Evolutionary conservation across 495 filamentous ascomycete genomes (phyloP).

Genomic region (Bacidia rubella): DNA sequence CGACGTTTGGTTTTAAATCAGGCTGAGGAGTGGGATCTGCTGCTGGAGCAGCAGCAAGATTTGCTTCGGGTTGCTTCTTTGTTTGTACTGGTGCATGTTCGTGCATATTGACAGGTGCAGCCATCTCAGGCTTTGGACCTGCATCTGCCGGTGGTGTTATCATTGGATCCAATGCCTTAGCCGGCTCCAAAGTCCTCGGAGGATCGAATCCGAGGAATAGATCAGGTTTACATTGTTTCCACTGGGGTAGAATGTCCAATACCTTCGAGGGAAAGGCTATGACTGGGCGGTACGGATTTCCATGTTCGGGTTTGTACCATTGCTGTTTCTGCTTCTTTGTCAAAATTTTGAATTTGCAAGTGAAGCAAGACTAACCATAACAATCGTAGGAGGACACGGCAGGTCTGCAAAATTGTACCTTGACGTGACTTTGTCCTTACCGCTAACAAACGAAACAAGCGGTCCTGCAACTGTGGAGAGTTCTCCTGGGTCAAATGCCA

Average conservation of each 20-base stretch:
- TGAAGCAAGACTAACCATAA: background rate
- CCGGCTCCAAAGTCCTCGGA: background rate
- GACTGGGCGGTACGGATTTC: constrained; percentile 3
- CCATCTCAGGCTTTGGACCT: background rate
- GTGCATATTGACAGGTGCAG: background rate
- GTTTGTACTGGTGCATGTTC: background rate
- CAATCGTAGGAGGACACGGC: constrained; percentile 1
- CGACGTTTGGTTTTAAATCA: background rate
- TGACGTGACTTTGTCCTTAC: background rate
- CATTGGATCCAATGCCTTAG: background rate
- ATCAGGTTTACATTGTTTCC: background rate
- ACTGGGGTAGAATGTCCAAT: background rate
- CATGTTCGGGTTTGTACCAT: constrained; percentile 6
- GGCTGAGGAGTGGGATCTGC: background rate
- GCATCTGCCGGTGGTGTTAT: background rate
- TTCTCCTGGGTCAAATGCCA: constrained; percentile 2
- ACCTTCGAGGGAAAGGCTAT: constrained; percentile 1
- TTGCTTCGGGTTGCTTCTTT: background rate
- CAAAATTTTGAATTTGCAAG: background rate
- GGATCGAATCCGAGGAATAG: background rate
- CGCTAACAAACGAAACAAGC: background rate
- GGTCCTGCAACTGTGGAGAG: constrained; percentile 2
- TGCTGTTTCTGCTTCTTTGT: background rate
- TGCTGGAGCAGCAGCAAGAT: background rate
- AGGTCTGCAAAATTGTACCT: constrained; percentile 3